phyloP scores from a whole-genome alignment of 805 yeast species.

The Myxozyma geophila region DNA sequence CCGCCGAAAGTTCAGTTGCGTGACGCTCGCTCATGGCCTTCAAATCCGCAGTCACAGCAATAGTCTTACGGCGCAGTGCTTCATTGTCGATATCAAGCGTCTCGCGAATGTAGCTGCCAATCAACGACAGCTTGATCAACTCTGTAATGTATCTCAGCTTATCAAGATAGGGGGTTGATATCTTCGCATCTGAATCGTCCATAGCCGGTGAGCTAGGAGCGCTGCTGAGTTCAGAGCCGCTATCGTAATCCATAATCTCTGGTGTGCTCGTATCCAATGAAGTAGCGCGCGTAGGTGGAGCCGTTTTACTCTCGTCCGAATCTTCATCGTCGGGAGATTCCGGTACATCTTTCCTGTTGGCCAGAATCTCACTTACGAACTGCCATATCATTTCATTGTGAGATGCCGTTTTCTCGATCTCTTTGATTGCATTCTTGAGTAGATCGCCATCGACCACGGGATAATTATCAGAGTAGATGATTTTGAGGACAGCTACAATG shows the following conservation, averaged over 20 bases:
- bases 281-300: not conserved
- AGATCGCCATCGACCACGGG: conserved; percentile 39
- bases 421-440: conserved; percentile 40
- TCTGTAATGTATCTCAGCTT: conserved; percentile 41
- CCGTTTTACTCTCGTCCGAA: not conserved
- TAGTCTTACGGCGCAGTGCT: conserved; percentile 39
- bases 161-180: conserved; percentile 38
- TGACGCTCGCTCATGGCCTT: conserved; percentile 39
- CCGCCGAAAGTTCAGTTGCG: conserved; percentile 35
- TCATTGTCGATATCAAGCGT: conserved; percentile 45
- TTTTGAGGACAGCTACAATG: conserved; percentile 41
- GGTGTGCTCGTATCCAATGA: conserved; percentile 11
- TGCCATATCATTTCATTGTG: conserved; percentile 45
- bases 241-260: conserved; percentile 6
- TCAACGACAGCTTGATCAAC: conserved; percentile 41
- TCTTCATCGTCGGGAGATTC: conserved; percentile 2
- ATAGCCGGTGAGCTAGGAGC: conserved; percentile 7
- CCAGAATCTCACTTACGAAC: conserved; percentile 37
- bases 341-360: conserved; percentile 3
- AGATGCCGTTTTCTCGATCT: conserved; percentile 45
- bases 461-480: conserved; percentile 43
- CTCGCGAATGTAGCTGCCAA: conserved; percentile 46
- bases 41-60: conserved; percentile 41
- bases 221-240: conserved; percentile 14
- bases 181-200: conserved; percentile 19